These are phyloP conservation scores for Hypoxylon sp. DNA, from an alignment of 2,329 filamentous ascomycete genomes.

Conservation along the genomic window DNA sequence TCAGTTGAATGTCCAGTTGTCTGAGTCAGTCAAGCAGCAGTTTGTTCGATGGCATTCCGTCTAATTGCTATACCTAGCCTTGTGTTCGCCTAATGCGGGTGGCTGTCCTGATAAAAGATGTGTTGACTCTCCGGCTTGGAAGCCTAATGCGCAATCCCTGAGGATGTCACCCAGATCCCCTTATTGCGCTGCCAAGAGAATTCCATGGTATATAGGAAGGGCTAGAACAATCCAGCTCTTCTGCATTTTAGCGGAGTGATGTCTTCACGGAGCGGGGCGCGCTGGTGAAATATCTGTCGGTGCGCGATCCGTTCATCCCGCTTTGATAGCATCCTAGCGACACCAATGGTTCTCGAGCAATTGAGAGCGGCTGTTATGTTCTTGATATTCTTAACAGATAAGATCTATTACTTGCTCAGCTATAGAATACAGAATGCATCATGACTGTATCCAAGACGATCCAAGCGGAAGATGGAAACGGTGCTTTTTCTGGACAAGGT, in stretches of 20 bases:
- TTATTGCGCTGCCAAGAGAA: slow-evolving; percentile 31
- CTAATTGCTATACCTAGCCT: not conserved
- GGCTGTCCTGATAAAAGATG: slow-evolving; percentile 18
- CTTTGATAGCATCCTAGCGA: slow-evolving; percentile 25
- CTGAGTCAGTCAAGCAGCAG: slow-evolving; percentile 26
- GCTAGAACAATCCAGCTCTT: slow-evolving; percentile 24
- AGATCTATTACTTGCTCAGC: slow-evolving; percentile 10
- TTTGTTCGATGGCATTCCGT: slow-evolving; percentile 21
- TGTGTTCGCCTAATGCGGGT: slow-evolving; percentile 17
- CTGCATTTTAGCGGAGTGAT: slow-evolving; percentile 27
- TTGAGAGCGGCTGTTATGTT: slow-evolving; percentile 29
- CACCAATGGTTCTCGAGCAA: slow-evolving; percentile 28
- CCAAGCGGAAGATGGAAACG: slow-evolving; percentile 17
- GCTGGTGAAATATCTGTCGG: slow-evolving; percentile 23
- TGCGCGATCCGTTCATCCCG: slow-evolving; percentile 40
- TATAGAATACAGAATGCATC: slow-evolving; percentile 14
- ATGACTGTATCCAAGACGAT: slow-evolving; percentile 20
- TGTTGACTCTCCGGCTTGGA: slow-evolving; percentile 2
- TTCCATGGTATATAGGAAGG: slow-evolving; percentile 19
- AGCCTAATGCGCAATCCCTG: slow-evolving; percentile 12
- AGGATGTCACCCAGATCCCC: slow-evolving; percentile 15
- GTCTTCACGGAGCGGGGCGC: slow-evolving; percentile 28
- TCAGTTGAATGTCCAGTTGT: not conserved
- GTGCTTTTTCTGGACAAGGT: slow-evolving; percentile 25
- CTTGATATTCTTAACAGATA: slow-evolving; percentile 22